Conservation (phyloP, 805 yeast genomes). For the Pichia kluyveri region DNA sequence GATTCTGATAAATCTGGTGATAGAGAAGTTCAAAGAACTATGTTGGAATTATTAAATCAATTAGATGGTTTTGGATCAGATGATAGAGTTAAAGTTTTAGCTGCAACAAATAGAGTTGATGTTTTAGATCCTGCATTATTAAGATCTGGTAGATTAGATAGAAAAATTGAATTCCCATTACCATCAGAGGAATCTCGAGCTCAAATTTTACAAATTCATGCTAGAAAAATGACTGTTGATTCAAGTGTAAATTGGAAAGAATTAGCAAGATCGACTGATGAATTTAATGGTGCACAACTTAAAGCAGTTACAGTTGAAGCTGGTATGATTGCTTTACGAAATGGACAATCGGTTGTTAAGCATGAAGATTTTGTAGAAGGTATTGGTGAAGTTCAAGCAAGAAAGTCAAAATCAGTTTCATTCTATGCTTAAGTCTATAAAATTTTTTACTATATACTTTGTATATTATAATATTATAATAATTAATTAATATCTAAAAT, state of each 20-base stretch:
- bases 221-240: conserved; percentile 93
- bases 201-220: conserved; percentile 91
- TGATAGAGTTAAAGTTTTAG: conserved; percentile 93
- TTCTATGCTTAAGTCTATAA: conserved; percentile 66
- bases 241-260: conserved; percentile 95
- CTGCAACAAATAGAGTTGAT: conserved; percentile 98
- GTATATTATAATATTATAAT: too few relatives aligned
- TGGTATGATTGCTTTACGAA: conserved; percentile 97
- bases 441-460: not conserved
- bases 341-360: conserved; percentile 81
- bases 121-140: conserved; percentile 96
- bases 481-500: too few relatives aligned
- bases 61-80: conserved; percentile 97
- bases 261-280: conserved; percentile 95
- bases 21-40: conserved; percentile 97
- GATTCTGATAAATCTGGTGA: conserved; percentile 97
- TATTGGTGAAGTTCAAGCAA: conserved; percentile 94
- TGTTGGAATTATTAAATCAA: conserved; percentile 95
- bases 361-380: conserved; percentile 99
- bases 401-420: conserved; percentile 90
- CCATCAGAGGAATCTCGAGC: conserved; percentile 98
- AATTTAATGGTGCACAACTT: conserved; percentile 97
- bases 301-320: conserved; percentile 99
- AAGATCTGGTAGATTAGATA: conserved; percentile 94
- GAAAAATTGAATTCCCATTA: conserved; percentile 96